Base-by-base conservation (phyloP, 2,329 filamentous ascomycete genomes). In the Pseudocercospora macadamiae region DNA sequence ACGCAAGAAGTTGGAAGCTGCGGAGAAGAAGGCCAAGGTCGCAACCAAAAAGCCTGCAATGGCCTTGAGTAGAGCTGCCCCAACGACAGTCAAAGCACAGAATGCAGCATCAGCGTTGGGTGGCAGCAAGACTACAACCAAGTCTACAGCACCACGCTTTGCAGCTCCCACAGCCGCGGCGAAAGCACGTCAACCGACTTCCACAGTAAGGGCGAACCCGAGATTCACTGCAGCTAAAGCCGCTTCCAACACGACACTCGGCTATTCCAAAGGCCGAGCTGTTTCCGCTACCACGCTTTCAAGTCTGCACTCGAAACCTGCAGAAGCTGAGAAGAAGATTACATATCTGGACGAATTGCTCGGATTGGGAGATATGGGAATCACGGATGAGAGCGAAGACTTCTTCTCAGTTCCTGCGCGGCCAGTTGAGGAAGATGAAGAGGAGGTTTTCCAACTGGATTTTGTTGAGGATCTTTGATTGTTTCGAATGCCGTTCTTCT, bases 231-330 rank as follows among this genome's bases (percentile, higher is more conserved):
- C 83, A 9, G 87, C 89, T 1, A 82, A 84, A 19, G 84, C 84
- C 4, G 86, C 86, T 4, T 96, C 92, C 1, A 86, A 87, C 63
- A 93, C 86, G 55, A 96, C 92, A 0, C 82, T 96, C 39, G 93
- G 93, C 14, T 96, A 96, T 72, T 90, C 85, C 56, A 91, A 89
- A 73, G 92, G 93, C 30, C 85, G 90, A 30, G 77, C 78, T 9
- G 77, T 81, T 2, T 80, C 80, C 18, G 73, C 74, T 6, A 72
- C 71, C 23, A 63, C 80, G 3, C 59, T 71, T 1, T 59, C 64
- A 7, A 54, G 52, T 4, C 64, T 68, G 16, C 64, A 68, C 47
- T 48, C 61, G 23, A 60, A 60, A 34, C 57, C 61, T 18, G 51
- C 45, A 51, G 44, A 48, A 19, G 57, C 61, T 18, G 51, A 34